These are phyloP conservation scores for Scorias spongiosa DNA, from an alignment of 2,329 filamentous ascomycete genomes.

Conservation along the genomic window DNA sequence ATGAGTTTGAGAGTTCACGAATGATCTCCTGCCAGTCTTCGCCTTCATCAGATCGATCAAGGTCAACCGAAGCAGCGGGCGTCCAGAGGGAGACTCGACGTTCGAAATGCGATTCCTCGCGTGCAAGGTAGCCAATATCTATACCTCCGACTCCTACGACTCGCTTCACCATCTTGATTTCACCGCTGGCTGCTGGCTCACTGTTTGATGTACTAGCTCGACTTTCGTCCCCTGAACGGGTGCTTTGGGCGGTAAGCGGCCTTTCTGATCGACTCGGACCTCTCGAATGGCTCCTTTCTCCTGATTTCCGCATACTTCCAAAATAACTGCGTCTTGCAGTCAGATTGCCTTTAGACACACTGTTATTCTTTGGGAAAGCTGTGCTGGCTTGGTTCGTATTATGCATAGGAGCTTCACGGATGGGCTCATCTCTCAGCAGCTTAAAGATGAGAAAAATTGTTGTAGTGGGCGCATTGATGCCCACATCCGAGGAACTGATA, in stretches of 20 bases:
- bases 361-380: not conserved
- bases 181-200: conserved; percentile 7
- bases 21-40: conserved; percentile 63
- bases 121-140: conserved; percentile 43
- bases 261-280: not conserved
- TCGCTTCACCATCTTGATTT: conserved; percentile 44
- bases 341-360: conserved; percentile 7
- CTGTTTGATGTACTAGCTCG: conserved; percentile 7
- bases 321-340: conserved; percentile 39
- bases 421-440: conserved; percentile 46
- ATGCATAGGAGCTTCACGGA: conserved; percentile 5
- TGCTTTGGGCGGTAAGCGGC: conserved; percentile 10
- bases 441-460: conserved; percentile 72
- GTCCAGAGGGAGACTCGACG: conserved; percentile 55
- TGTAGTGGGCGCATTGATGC: conserved; percentile 47
- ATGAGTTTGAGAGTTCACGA: conserved; percentile 55
- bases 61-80: conserved; percentile 34
- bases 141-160: conserved; percentile 65
- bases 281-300: conserved; percentile 5
- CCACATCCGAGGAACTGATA: conserved; percentile 59
- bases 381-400: not conserved
- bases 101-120: conserved; percentile 11
- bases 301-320: conserved; percentile 43
- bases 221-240: conserved; percentile 9
- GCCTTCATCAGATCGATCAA: conserved; percentile 42